phyloP scores from a whole-genome alignment of 371 early-diverging fungal species.

The Chytridium lagenaria region DNA sequence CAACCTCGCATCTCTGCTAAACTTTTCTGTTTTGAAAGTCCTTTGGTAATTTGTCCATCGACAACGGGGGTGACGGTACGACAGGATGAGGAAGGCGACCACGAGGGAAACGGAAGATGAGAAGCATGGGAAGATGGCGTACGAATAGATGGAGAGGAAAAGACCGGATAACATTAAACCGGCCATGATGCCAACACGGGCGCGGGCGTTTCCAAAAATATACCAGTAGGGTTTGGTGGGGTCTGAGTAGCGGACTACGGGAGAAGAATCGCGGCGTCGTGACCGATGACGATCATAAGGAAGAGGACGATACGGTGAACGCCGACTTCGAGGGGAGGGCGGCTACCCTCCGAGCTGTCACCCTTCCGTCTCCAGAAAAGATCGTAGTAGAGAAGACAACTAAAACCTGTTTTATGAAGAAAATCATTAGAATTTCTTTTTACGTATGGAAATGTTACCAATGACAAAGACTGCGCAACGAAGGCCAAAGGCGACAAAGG shows the following conservation, averaged over 20 bases:
- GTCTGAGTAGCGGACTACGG: background rate
- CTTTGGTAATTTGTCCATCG: constrained; percentile 22
- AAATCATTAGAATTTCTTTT: background rate
- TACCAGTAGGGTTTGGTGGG: background rate
- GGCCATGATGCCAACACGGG: constrained; percentile 11
- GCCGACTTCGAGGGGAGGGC: constrained; percentile 4
- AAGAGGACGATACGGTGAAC: constrained; percentile 15
- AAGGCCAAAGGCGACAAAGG: constrained; percentile 9
- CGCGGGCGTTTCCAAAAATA: constrained; percentile 5
- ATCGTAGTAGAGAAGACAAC: constrained; percentile 26
- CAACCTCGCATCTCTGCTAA: constrained; percentile 20
- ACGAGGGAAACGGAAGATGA: constrained; percentile 13
- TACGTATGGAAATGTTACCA: constrained; percentile 6
- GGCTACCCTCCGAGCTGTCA: background rate
- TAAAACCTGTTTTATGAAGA: constrained; percentile 8
- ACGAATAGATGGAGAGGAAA: background rate
- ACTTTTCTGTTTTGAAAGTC: constrained; percentile 5
- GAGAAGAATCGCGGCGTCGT: constrained; percentile 17
- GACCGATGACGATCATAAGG: constrained; percentile 10
- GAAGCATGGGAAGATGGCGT: constrained; percentile 9
- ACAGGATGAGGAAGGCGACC: constrained; percentile 4
- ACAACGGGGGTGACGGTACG: constrained; percentile 21
- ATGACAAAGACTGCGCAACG: background rate
- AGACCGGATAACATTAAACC: background rate
- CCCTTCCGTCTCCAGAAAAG: constrained; percentile 3